A percentile compares a stretch with the other conserved stretches of the same genome.
Conservation (phyloP, 2,329 filamentous ascomycete genomes). For the Xylariaceae sp. region DNA sequence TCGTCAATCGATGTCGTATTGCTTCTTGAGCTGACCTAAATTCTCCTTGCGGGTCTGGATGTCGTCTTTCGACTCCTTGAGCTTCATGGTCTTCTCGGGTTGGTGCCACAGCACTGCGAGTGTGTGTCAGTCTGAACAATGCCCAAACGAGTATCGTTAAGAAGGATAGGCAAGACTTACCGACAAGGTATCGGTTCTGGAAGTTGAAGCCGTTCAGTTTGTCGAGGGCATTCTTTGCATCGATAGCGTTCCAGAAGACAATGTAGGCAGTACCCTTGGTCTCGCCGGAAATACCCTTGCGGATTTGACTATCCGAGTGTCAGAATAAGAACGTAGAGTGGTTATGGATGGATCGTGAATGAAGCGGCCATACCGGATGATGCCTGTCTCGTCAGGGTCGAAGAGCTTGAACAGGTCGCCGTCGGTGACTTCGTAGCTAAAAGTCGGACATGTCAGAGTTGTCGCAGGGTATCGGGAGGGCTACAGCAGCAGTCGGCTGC, state of each 20-base stretch:
- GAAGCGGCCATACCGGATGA: constrained; percentile 27
- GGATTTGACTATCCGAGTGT: constrained; percentile 70
- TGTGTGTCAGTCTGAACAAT: not conserved
- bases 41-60: constrained; percentile 90
- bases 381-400: constrained; percentile 39
- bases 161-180: constrained; percentile 50
- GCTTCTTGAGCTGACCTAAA: constrained; percentile 95
- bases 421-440: constrained; percentile 95
- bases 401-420: constrained; percentile 99
- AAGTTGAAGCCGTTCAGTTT: constrained; percentile 99
- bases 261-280: constrained; percentile 99
- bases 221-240: constrained; percentile 98
- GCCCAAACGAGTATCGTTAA: no score
- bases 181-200: constrained; percentile 97
- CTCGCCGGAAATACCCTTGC: constrained; percentile 93
- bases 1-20: constrained; percentile 98
- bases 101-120: constrained; percentile 57
- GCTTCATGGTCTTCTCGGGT: constrained; percentile 68
- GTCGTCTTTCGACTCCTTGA: constrained; percentile 93
- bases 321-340: constrained; percentile 17
- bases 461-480: constrained; percentile 9
- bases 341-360: not conserved
- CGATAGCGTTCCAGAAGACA: constrained; percentile 98
- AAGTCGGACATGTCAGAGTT: constrained; percentile 6
- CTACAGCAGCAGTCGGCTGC: not conserved